Evolutionary conservation across 169 alveolate species (phyloP), one percentile per base, ranked within the genome.

Genomic region (Eimeria tenella): DNA sequence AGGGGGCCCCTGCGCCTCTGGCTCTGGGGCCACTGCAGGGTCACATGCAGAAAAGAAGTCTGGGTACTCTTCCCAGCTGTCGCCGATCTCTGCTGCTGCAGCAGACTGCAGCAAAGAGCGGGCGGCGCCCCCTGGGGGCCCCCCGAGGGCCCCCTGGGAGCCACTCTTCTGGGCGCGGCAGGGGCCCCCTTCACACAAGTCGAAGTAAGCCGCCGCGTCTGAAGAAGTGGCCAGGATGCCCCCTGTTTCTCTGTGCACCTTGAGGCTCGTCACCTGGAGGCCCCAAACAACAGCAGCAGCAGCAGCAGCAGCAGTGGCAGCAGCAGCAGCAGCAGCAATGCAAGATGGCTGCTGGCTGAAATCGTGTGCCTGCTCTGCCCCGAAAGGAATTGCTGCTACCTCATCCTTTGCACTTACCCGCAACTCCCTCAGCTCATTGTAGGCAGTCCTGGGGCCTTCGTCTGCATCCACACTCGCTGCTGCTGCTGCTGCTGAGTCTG

Each of bases 271-370:
- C 1, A 74, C 84, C 84, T 74, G 84, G 58, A 74, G 62, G 31
- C 19, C 68, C 68, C 70, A 63, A 5, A 50, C 42, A 52, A 19
- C 68, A 49, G 87, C 70, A 52, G 52, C 60, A 53, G 88, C 65
- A 50, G 88, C 88, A 55, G 65, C 88, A 79, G 88, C 86, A 52
- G n/a, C 86, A 42, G 86, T 21, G 31, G 88, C 88, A 79, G 88
- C 70, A 50, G 65, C 88, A 74, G 82, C 82, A 21, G 82, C 82
- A 21, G 82, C 82, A 21, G 81, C 81, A n/a, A 55, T 50, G 11
- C 23, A 25, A 21, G 82, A 5, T 6, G 82, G 53, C 5, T 10
- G 21, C 50, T 11, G 77, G 77, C 13, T 13, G 42, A 13, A 21
- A 21, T 10, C 13, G 77, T 13, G 77, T 3, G 49, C 31, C 77